Evolutionary conservation across 2,329 filamentous ascomycete genomes (phyloP), one percentile per base, ranked within the genome.

Genomic region (Juglanconis sp.): DNA sequence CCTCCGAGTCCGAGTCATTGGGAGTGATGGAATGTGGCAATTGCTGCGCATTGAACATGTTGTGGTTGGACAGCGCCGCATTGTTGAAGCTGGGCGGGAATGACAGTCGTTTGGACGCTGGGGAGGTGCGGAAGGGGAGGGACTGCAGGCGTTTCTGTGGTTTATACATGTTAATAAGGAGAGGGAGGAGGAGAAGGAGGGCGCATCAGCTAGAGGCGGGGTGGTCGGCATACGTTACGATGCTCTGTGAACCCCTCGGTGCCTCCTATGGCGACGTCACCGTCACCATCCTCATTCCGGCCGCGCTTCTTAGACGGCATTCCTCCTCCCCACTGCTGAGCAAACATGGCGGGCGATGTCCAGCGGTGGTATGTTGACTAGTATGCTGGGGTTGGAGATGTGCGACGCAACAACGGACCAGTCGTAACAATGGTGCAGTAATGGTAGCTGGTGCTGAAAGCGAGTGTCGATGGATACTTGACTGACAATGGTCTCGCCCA

Each of bases 71-170:
- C 61, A 60, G 55, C 64, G 56, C 10, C 57, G 52, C 53, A 62
- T 34, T 62, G 65, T 30, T 63, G 56, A 73, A 70, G 52, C 62
- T 69, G 7, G 67, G 66, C 6, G 68, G 68, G 17, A 65, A 69
- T 5, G 69, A 63, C 68, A 72, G 73, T 67, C 72, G 71, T 57
- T 72, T 73, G 8, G 75, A 69, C 42, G 69, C 70, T 47, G 79
- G 78, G 35, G 79, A 79, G 9, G 75, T 77, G 60, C 81, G 77
- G 13, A 83, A 69, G 11, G 81, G 81, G 4, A 84, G 76, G 49
- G 79, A 78, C 59, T 84, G 81, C 15, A 83, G 63, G 44, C 82
- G 80, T 79, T 85, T 85, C 81, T 84, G 44, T 44, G 24, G 46
- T 38, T 9, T n/a, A 10, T 11, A 32, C 24, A 15, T 15, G 53